These are phyloP conservation scores for Eragrostis tef DNA, from an alignment of 202 grass and related monocot species.

Conservation along the genomic window DNA sequence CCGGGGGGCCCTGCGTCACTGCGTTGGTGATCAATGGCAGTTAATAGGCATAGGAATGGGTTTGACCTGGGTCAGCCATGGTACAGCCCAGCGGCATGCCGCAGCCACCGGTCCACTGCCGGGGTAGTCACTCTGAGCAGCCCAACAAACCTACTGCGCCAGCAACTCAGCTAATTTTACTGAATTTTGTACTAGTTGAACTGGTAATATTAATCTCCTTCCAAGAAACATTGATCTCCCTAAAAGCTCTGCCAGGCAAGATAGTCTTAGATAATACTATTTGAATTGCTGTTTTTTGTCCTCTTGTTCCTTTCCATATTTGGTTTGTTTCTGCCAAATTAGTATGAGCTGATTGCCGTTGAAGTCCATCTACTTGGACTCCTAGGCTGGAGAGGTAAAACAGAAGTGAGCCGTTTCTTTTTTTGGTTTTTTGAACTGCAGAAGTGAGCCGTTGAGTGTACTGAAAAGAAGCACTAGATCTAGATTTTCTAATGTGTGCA, in stretches of 20 bases:
- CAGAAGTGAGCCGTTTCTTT: background rate
- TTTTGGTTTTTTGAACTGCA: no score
- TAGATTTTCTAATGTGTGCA: background rate
- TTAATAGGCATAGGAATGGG: constrained; percentile 35
- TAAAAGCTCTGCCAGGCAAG: background rate
- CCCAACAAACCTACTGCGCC: background rate
- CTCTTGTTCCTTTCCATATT: background rate
- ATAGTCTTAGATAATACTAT: background rate
- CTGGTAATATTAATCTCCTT: background rate
- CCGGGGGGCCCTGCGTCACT: background rate
- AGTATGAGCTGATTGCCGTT: background rate
- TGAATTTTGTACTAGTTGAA: background rate
- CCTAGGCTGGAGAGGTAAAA: background rate
- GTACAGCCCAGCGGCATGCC: background rate
- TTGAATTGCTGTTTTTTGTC: background rate
- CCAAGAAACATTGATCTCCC: background rate
- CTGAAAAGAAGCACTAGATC: background rate
- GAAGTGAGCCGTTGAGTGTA: background rate
- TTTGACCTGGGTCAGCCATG: constrained; percentile 46
- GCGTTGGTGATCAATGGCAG: constrained; percentile 26
- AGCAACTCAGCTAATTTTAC: background rate
- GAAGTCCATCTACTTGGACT: background rate
- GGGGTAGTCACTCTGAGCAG: no score
- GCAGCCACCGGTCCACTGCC: background rate
- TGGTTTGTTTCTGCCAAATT: background rate